Conservation (phyloP, 169 alveolate species). For the Plasmodium gallinaceum region DNA sequence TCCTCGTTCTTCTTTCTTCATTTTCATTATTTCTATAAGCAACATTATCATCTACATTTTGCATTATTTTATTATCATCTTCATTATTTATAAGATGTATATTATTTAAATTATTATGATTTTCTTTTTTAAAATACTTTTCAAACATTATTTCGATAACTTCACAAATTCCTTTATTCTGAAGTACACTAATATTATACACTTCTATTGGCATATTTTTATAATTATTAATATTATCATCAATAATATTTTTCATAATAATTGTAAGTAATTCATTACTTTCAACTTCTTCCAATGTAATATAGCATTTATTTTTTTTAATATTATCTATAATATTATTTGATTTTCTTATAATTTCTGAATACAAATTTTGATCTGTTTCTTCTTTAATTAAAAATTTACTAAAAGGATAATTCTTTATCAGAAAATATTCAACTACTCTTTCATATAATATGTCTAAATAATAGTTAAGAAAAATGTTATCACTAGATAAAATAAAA, state of each 20-base stretch:
- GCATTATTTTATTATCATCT: no score
- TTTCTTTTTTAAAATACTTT: no score
- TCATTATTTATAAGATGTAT: no score
- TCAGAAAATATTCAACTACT: slow-evolving; percentile 1
- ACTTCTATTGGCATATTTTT: slow-evolving; percentile 44
- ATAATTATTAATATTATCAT: slow-evolving; percentile 26
- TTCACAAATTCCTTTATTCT: slow-evolving; percentile 71
- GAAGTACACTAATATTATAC: slow-evolving; percentile 55
- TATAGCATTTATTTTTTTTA: slow-evolving; percentile 15
- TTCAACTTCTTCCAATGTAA: slow-evolving; percentile 43
- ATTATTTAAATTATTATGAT: no score
- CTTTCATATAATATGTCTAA: slow-evolving; percentile 14
- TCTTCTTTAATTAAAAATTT: slow-evolving; percentile 15
- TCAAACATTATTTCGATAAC: slow-evolving; percentile 38
- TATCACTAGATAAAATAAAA: slow-evolving; percentile 48
- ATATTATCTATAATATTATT: slow-evolving; percentile 26
- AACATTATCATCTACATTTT: no score
- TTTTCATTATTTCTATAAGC: no score
- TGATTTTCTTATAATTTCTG: background rate
- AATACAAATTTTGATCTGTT: background rate
- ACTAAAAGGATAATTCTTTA: background rate
- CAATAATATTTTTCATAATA: slow-evolving; percentile 44
- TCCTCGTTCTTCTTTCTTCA: no score
- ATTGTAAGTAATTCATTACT: slow-evolving; percentile 17
- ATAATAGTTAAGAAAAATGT: slow-evolving; percentile 26